These are phyloP conservation scores for Penicillium angulare DNA, from an alignment of 495 filamentous ascomycete species.

Conservation along the genomic window DNA sequence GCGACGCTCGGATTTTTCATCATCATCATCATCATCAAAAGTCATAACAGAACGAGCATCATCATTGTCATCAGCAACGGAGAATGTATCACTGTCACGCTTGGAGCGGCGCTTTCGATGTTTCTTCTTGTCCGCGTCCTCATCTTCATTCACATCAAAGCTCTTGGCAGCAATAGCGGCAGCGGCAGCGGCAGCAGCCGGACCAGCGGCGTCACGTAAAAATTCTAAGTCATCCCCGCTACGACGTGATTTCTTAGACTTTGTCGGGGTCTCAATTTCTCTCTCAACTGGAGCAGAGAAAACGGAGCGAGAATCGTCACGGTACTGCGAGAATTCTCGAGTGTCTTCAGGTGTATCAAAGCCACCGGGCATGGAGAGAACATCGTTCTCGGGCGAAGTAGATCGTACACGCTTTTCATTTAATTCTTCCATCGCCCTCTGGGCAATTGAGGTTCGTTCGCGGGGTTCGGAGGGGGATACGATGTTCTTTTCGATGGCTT, in stretches of 20 bases:
- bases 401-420: conserved; percentile 16
- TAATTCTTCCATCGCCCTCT: conserved; percentile 31
- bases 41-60: conserved; percentile 22
- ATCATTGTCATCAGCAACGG: conserved; percentile 7
- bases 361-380: conserved; percentile 41
- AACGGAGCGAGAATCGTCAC: conserved; percentile 20
- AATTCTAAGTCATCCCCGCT: conserved; percentile 24
- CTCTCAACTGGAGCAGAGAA: conserved; percentile 23
- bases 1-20: conserved; percentile 18
- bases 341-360: conserved; percentile 31
- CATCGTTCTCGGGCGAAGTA: conserved; percentile 23
- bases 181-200: not conserved
- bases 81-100: conserved; percentile 10
- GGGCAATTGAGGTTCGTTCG: conserved; percentile 23
- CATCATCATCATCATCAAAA: conserved; percentile 13
- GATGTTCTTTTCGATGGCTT: conserved; percentile 11
- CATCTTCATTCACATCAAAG: conserved; percentile 7
- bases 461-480: not conserved
- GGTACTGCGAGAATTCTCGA: conserved; percentile 6
- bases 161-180: not conserved
- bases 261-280: conserved; percentile 17
- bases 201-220: conserved; percentile 9
- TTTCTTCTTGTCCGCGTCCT: conserved; percentile 17
- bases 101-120: conserved; percentile 32
- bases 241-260: conserved; percentile 21